Percentiles rank a stretch among this genome's conserved stretches.
Evolutionary conservation across 2,329 filamentous ascomycete genomes (phyloP).

Genomic region (Xylaria sp.): DNA sequence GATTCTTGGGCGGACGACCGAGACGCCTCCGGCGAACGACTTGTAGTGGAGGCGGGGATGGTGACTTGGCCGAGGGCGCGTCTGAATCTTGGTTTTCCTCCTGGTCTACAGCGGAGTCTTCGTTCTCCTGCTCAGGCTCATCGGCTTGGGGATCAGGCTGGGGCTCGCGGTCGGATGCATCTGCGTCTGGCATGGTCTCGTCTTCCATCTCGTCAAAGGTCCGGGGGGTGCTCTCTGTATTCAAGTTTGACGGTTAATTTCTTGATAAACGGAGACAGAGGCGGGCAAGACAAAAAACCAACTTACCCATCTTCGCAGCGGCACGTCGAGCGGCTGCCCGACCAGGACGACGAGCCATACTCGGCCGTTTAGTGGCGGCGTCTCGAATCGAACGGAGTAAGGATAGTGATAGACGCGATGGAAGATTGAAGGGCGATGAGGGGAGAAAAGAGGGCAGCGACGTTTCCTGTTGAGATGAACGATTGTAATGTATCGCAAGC

Average conservation of each 20-base stretch:
- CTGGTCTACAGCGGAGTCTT: conserved; percentile 44
- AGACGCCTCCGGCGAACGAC: conserved; percentile 77
- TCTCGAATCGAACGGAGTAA: not conserved
- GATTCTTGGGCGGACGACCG: conserved; percentile 86
- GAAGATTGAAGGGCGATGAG: not conserved
- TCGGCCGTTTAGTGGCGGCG: not conserved
- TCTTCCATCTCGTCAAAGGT: conserved; percentile 55
- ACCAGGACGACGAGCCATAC: conserved; percentile 48
- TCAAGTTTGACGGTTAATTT: conserved; percentile 2
- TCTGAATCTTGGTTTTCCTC: conserved; percentile 45
- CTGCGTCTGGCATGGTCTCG: conserved; percentile 59
- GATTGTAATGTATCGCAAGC: not conserved
- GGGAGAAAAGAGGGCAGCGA: not conserved
- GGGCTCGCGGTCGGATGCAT: conserved; percentile 39
- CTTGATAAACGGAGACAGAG: not conserved
- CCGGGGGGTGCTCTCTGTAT: conserved; percentile 56
- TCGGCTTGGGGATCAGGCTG: conserved; percentile 21
- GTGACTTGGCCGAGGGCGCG: conserved; percentile 53
- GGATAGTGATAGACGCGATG: not conserved
- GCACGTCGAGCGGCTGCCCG: conserved; percentile 53
- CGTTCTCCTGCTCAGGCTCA: conserved; percentile 49
- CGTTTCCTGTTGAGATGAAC: not conserved
- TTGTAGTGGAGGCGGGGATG: conserved; percentile 62
- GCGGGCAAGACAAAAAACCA: too few species aligned
- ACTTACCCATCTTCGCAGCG: conserved; percentile 37